Evolutionary conservation across 2,329 filamentous ascomycete species (phyloP).

Genomic region (Sphaerulina musiva): DNA sequence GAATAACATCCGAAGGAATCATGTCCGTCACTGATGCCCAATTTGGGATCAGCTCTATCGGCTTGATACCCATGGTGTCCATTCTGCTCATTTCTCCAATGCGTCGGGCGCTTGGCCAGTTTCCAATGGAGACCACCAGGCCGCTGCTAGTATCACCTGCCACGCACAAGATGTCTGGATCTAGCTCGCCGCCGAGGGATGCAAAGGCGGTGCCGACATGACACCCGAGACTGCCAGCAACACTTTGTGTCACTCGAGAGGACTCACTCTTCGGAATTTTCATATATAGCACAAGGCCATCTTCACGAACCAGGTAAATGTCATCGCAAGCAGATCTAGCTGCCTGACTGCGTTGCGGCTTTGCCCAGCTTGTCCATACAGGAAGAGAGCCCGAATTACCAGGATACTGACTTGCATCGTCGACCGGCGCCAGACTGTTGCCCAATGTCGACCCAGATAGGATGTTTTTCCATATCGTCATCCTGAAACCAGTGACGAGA

Average conservation of each 20-base stretch:
- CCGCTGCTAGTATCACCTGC: conserved; percentile 74
- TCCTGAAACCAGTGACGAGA: conserved; percentile 34
- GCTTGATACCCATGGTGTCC: conserved; percentile 34
- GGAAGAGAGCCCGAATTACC: conserved; percentile 26
- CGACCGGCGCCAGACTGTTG: conserved; percentile 1
- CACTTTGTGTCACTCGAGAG: conserved; percentile 40
- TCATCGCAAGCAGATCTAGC: conserved; percentile 64
- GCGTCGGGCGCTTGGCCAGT: conserved; percentile 21
- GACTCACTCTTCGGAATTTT: conserved; percentile 36
- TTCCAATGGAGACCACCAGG: conserved; percentile 26
- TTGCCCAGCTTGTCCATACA: conserved; percentile 74
- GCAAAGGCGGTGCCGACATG: conserved; percentile 79
- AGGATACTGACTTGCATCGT: conserved; percentile 14
- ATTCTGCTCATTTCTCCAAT: conserved; percentile 50
- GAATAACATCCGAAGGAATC: conserved; percentile 28
- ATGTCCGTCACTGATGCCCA: conserved; percentile 51
- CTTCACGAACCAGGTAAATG: conserved; percentile 81
- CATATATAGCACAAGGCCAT: conserved; percentile 70
- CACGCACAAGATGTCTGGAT: conserved; percentile 71
- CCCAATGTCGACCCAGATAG: conserved; percentile 35
- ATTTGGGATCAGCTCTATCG: conserved; percentile 57
- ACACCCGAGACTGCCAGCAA: conserved; percentile 61
- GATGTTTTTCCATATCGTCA: conserved; percentile 37
- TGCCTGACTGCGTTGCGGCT: conserved; percentile 60
- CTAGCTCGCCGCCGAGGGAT: conserved; percentile 53